Base-by-base conservation (phyloP, 768 basidiomycete genomes). In the Boletus pseudopeckii region DNA sequence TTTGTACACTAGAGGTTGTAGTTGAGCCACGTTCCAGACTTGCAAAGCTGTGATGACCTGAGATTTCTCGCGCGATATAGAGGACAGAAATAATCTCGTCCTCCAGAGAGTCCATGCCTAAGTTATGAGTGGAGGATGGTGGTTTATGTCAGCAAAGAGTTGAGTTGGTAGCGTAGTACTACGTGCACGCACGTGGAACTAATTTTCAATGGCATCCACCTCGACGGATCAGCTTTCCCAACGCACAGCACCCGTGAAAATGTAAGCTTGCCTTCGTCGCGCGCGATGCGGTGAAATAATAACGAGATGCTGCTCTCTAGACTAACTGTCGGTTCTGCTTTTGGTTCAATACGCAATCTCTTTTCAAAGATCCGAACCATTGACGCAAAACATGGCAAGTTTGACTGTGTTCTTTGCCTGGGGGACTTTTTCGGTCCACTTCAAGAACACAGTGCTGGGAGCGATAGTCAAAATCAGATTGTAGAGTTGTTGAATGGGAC, bases 331-430 rank as follows among this genome's bases (percentile, higher is more conserved):
- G 94, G 94, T 15, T 84, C 93, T 47, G 84, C 89, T 7, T 72
- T 77, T 33, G 93, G 93, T 26, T 80, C 82, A 1, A 83, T 97
- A 64, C 71, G 77, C 32, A 79, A 83, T n/a, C 76, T 95, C 28
- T 86, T 92, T 63, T 69, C 80, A 53, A 97, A 93, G 76, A 80
- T 98, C 62, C 85, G 82, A 55, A 73, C 82, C 28, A 91, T 97
- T 60, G 85, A 98, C 73, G 77, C 83, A 50, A 97, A 96, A 73
- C 90, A 97, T 71, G 94, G 94, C 56, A 90, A 90, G 67, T 98
- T 98, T 66, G 89, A 92, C 64, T 79, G 91, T 51, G 80, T 86
- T 7, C 77, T 94, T 48, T 91, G 89, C 60, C 74, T 77, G 7
- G 92, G 92, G n/a, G 88, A 92, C 71, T 93, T 94, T 72, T 92